These are phyloP conservation scores for Secale cereale DNA, from an alignment of 176 grass and related monocot species.

Conservation along the genomic window DNA sequence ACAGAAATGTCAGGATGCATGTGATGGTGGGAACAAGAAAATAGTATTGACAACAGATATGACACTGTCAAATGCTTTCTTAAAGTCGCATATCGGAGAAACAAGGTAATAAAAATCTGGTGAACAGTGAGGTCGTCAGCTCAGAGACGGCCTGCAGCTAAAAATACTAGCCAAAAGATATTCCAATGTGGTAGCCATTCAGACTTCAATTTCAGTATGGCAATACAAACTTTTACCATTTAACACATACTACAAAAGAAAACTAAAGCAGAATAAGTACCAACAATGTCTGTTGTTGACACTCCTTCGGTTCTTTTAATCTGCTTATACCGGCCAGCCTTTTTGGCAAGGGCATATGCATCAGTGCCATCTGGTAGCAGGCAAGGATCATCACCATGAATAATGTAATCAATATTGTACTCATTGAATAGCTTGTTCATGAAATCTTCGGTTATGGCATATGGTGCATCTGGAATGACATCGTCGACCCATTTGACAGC, in stretches of 20 bases:
- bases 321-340: conserved; percentile 92
- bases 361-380: conserved; percentile 89
- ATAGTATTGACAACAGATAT: neutral
- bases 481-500: conserved; percentile 93
- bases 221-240: conserved; percentile 6
- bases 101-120: neutral
- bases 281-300: conserved; percentile 89
- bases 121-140: neutral
- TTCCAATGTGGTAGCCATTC: neutral
- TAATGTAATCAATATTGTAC: conserved; percentile 97
- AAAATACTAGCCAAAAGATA: neutral
- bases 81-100: neutral
- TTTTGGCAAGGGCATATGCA: conserved; percentile 92
- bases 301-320: conserved; percentile 95
- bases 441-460: conserved; percentile 92
- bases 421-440: conserved; percentile 88
- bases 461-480: conserved; percentile 85
- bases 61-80: neutral
- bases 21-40: neutral
- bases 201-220: neutral
- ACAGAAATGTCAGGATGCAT: neutral
- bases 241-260: neutral
- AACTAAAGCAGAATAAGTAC: conserved; percentile 38
- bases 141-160: neutral
- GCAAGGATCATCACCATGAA: conserved; percentile 96